Evolutionary conservation across 495 filamentous ascomycete species (phyloP).

Genomic region (Penicillium psychrofluorescens): DNA sequence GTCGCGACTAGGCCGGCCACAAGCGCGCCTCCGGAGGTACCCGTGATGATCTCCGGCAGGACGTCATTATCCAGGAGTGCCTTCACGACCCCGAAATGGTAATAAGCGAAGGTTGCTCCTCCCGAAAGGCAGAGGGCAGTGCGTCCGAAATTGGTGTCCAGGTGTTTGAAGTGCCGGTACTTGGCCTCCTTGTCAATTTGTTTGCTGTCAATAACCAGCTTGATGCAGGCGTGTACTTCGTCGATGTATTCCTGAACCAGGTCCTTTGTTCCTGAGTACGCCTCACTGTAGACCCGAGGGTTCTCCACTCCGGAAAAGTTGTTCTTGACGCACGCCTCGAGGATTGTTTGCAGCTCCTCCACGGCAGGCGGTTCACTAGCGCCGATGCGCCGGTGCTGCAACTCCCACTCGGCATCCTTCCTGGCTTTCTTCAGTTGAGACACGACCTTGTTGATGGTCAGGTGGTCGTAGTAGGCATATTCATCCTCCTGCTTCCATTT

Average conservation of each 20-base stretch:
- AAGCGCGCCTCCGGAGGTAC: constrained; percentile 88
- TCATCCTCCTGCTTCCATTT: constrained; percentile 81
- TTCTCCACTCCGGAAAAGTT: constrained; percentile 97
- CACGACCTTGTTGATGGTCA: constrained; percentile 68
- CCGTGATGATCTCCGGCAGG: constrained; percentile 88
- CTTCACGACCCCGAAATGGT: constrained; percentile 90
- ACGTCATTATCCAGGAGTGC: constrained; percentile 82
- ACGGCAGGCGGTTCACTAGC: constrained; percentile 40
- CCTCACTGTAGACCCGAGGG: constrained; percentile 85
- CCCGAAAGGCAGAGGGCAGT: constrained; percentile 90
- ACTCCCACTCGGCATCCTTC: constrained; percentile 49
- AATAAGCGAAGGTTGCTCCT: constrained; percentile 94
- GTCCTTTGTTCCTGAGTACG: constrained; percentile 92
- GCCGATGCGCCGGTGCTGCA: constrained; percentile 11
- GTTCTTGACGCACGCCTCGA: constrained; percentile 91
- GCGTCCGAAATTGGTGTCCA: constrained; percentile 85
- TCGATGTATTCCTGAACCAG: constrained; percentile 84
- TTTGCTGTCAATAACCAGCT: constrained; percentile 58
- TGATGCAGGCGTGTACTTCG: constrained; percentile 56
- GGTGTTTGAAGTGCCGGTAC: constrained; percentile 74
- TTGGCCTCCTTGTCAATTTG: constrained; percentile 67
- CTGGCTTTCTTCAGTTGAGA: constrained; percentile 60
- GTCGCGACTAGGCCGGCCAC: constrained; percentile 86
- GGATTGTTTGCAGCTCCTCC: constrained; percentile 65
- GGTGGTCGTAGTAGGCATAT: constrained; percentile 90